Evolutionary conservation across 2,329 filamentous ascomycete species (phyloP).

Genomic region (Mycosphaerelloides madeirae): DNA sequence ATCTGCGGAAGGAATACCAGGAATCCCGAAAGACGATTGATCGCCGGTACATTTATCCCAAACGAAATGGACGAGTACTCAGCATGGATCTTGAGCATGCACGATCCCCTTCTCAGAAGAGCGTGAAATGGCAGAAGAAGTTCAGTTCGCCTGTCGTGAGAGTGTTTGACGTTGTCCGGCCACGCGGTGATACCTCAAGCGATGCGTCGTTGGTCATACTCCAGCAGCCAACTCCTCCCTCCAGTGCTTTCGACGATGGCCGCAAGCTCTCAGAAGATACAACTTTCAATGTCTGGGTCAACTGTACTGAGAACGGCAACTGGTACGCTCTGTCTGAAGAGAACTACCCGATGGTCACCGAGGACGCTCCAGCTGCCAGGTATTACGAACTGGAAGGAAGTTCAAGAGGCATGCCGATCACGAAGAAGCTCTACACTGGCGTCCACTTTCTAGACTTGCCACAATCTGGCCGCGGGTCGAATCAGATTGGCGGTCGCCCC

Average conservation of each 20-base stretch:
- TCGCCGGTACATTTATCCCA: constrained; percentile 81
- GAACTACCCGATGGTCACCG: constrained; percentile 78
- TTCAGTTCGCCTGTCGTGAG: constrained; percentile 30
- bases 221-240: constrained; percentile 72
- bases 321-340: constrained; percentile 92
- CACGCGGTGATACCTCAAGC: constrained; percentile 58
- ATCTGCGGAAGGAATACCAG: constrained; percentile 78
- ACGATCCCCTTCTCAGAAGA: neutral
- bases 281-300: constrained; percentile 63
- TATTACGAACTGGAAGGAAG: constrained; percentile 53
- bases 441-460: constrained; percentile 25
- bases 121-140: constrained; percentile 28
- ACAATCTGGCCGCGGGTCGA: constrained; percentile 3
- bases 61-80: constrained; percentile 77
- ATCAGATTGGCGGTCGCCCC: constrained; percentile 10
- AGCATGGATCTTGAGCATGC: constrained; percentile 56
- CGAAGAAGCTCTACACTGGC: constrained; percentile 23
- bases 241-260: constrained; percentile 24
- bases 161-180: constrained; percentile 38
- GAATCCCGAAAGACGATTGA: constrained; percentile 61
- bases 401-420: constrained; percentile 26
- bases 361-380: constrained; percentile 56
- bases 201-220: constrained; percentile 77
- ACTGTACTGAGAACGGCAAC: constrained; percentile 76
- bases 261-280: constrained; percentile 25